Conservation (phyloP, 306 rosid species). For the Citrullus colocynthis region DNA sequence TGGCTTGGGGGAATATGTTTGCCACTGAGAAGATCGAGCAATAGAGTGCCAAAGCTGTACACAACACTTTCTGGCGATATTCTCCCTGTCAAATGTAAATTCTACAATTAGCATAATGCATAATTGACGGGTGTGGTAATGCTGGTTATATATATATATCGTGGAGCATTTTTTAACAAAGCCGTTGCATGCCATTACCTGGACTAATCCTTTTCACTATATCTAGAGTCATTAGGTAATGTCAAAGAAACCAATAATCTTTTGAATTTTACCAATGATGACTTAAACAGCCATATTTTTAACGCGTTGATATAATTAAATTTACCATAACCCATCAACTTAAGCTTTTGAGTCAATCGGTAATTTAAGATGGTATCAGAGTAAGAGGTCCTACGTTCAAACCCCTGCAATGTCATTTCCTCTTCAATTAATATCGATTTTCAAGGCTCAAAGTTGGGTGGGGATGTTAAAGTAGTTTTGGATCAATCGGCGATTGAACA, state of each 20-base stretch:
- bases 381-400: too few species aligned
- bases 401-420: too few species aligned
- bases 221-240: neutral
- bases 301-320: too few species aligned
- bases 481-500: too few species aligned
- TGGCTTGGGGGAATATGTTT: slow-evolving; percentile 93
- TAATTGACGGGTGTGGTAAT: neutral
- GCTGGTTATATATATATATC: neutral
- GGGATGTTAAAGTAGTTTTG: too few species aligned
- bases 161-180: neutral
- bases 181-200: neutral
- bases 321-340: too few species aligned
- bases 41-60: slow-evolving; percentile 79
- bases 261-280: neutral
- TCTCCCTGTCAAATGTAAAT: slow-evolving; percentile 53
- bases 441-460: too few species aligned
- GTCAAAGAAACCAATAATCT: neutral
- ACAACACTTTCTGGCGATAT: slow-evolving; percentile 75
- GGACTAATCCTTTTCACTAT: neutral
- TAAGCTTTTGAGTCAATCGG: too few species aligned
- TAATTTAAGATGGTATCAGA: too few species aligned
- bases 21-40: slow-evolving; percentile 92
- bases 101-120: slow-evolving; percentile 7
- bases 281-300: neutral
- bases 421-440: too few species aligned